Base-by-base conservation (phyloP, 495 filamentous ascomycete genomes). In the Penicillium angulare region DNA sequence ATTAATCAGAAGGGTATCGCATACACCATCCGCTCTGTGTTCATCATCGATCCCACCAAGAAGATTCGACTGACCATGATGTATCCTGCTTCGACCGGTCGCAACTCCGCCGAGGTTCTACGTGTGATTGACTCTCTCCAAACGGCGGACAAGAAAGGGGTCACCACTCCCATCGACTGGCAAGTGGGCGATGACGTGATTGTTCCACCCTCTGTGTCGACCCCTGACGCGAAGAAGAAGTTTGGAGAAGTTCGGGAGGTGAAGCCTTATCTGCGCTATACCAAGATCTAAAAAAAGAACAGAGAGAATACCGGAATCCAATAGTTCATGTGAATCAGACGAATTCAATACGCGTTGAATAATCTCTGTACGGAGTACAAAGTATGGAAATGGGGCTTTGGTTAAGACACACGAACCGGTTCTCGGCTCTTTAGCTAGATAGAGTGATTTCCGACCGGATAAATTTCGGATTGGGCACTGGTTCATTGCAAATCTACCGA, bases 31-130 rank as follows among this genome's bases (percentile, higher is more conserved):
- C 92, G 93, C 66, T 95, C 90, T 56, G 95, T 97, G 73, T 98
- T 97, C 82, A 79, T 97, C 78, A 95, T 98, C 71, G 93, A 97
- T 79, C 95, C 93, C 48, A 95, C 86, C 81, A 97, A 97, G 85
- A 91, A 86, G 60, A 97, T 97, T 73, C 90, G 93, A 62, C 85
- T 90, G 63, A 97, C 96, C 71, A 81, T 97, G 55, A 86, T 91
- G 60, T 98, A 97, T 82, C 95, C 95, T 15, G 93, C 95, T 49
- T 96, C 90, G 35, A 97, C 95, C 23, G 95, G 93, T 66, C 90
- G 93, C 63, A 98, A 97, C 78, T 88, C 89, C 49, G 91, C 90
- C 59, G 93, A 97, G 76, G 89, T 98, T 47, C 83, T 98, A 53
- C 89, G 95, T 63, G 86, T 97, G 46, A 79, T 98, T 66, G 92